phyloP scores from a whole-genome alignment of 192 early-diverging fungal species.

The Dissophora ornata region DNA sequence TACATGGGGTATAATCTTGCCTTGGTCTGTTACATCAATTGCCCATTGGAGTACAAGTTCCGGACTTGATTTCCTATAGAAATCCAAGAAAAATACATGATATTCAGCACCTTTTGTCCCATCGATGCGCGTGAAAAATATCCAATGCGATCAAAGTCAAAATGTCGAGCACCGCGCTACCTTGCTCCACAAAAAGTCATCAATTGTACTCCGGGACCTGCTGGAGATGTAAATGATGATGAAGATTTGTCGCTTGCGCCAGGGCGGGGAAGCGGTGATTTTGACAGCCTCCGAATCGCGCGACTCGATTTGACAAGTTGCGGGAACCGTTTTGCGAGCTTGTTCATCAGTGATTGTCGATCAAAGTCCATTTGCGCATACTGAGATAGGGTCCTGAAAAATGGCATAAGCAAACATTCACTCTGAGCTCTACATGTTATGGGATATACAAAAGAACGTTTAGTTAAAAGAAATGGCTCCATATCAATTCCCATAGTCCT shows the following conservation, averaged over 20 bases:
- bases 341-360: constrained; percentile 26
- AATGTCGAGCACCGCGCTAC: background rate
- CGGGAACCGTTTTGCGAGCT: constrained; percentile 31
- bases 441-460: background rate
- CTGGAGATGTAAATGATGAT: background rate
- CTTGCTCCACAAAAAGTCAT: constrained; percentile 28
- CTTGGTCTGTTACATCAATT: constrained; percentile 23
- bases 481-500: no score
- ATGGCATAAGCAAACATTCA: constrained; percentile 25
- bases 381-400: constrained; percentile 22
- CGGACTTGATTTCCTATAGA: constrained; percentile 17
- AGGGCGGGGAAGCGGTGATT: no score
- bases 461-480: background rate
- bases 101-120: no score
- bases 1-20: constrained; percentile 25
- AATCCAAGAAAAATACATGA: constrained; percentile 1
- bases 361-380: constrained; percentile 50
- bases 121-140: no score
- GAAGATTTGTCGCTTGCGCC: background rate
- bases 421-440: constrained; percentile 1
- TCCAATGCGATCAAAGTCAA: background rate
- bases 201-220: constrained; percentile 34
- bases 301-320: constrained; percentile 32
- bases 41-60: constrained; percentile 43
- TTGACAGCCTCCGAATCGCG: constrained; percentile 1